Percentiles rank a stretch among this genome's conserved stretches.
These are phyloP conservation scores for Cytidiella melzeri DNA, from an alignment of 768 basidiomycete genomes.

Conservation along the genomic window DNA sequence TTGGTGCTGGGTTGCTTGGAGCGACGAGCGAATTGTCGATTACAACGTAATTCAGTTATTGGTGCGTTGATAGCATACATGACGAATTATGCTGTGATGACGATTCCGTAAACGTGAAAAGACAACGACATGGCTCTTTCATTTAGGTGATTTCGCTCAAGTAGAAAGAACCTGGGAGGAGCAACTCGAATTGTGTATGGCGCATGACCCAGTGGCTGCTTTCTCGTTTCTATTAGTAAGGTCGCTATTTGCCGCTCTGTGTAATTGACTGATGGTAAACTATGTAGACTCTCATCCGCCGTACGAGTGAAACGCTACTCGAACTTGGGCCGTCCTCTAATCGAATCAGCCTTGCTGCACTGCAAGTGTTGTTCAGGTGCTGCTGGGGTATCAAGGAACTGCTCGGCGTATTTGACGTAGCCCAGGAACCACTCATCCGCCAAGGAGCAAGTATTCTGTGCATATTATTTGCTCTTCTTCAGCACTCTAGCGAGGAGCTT, in stretches of 20 bases:
- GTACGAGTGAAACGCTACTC: not conserved
- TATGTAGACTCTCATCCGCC: not conserved
- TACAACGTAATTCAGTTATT: conserved; percentile 43
- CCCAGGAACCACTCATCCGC: not conserved
- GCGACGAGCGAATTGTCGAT: conserved; percentile 43
- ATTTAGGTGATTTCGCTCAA: not conserved
- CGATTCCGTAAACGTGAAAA: not conserved
- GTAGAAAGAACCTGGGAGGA: not conserved
- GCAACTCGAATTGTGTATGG: not conserved
- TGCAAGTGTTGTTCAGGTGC: not conserved
- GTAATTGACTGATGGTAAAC: not conserved
- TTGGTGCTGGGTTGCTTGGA: conserved; percentile 65
- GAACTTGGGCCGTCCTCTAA: not conserved
- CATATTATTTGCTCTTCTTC: conserved; percentile 12
- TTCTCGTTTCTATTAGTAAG: not conserved
- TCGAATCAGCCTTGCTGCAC: not conserved
- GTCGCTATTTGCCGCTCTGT: not conserved
- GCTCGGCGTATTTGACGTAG: not conserved
- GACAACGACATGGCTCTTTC: conserved; percentile 11
- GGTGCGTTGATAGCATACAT: conserved; percentile 30
- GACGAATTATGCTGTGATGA: not conserved
- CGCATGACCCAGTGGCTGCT: not conserved
- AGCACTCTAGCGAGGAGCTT: conserved; percentile 1
- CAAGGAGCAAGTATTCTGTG: not conserved
- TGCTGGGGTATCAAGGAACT: not conserved